Percentiles rank a stretch among this genome's conserved stretches.
Conservation (phyloP, 2,329 filamentous ascomycete species). For the Phialophora macrospora region DNA sequence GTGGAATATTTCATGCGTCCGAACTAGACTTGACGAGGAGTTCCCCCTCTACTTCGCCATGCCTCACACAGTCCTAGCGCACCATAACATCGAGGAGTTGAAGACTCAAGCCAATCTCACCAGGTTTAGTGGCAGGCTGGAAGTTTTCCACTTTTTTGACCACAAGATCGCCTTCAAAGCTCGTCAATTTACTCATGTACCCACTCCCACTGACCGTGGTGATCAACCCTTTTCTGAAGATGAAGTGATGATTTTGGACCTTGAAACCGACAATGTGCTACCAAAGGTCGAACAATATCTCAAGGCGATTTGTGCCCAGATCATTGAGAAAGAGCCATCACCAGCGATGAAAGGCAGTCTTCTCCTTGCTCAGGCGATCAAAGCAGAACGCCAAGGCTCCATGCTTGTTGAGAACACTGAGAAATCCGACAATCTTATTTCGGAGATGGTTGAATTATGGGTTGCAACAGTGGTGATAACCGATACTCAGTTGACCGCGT, state of each 20-base stretch:
- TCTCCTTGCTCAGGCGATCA: constrained; percentile 16
- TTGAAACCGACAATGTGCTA: constrained; percentile 48
- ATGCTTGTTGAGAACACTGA: constrained; percentile 1
- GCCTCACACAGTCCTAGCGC: constrained; percentile 59
- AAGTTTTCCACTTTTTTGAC: constrained; percentile 62
- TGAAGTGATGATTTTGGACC: constrained; percentile 56
- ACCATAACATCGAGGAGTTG: constrained; percentile 41
- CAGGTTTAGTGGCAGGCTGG: constrained; percentile 55
- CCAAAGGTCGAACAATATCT: constrained; percentile 61
- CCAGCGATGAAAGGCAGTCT: constrained; percentile 49
- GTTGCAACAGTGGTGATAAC: constrained; percentile 58
- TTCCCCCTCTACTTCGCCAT: constrained; percentile 62
- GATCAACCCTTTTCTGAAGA: background rate
- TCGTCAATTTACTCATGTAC: constrained; percentile 32
- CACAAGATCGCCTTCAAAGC: constrained; percentile 54
- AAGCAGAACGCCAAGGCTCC: constrained; percentile 13
- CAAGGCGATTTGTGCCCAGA: constrained; percentile 52
- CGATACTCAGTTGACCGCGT: constrained; percentile 49
- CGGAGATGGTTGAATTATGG: constrained; percentile 62
- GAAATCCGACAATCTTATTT: constrained; percentile 53
- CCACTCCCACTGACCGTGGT: background rate
- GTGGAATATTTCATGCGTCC: constrained; percentile 65
- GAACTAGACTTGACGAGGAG: constrained; percentile 63
- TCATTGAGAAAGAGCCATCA: constrained; percentile 54
- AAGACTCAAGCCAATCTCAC: constrained; percentile 44